Conservation (phyloP, 306 rosid species). For the Quillaja saponaria region DNA sequence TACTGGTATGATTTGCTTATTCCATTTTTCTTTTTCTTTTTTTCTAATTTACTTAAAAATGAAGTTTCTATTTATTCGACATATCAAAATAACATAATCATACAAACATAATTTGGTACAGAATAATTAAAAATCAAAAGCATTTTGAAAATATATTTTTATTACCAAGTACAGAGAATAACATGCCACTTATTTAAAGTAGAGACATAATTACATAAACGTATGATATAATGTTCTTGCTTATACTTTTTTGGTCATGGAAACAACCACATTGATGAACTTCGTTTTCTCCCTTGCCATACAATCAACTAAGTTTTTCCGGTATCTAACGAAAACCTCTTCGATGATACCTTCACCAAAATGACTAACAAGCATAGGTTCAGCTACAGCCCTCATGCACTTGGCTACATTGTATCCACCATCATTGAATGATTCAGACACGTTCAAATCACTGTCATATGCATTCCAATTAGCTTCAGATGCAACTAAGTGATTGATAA, state of each 20-base stretch:
- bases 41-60: too few species aligned
- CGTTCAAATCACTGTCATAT: conserved; percentile 8
- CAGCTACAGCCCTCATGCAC: conserved; percentile 52
- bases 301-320: conserved; percentile 24
- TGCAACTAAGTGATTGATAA: conserved; percentile 21
- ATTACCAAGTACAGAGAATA: too few species aligned
- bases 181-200: too few species aligned
- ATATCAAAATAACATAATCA: too few species aligned
- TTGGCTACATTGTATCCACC: conserved; percentile 36
- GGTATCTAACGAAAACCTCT: conserved; percentile 32
- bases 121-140: too few species aligned
- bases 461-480: conserved; percentile 41
- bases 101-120: too few species aligned
- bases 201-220: too few species aligned
- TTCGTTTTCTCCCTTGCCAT: conserved; percentile 44
- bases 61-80: too few species aligned
- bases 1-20: too few species aligned
- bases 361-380: conserved; percentile 43
- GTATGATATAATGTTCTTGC: too few species aligned
- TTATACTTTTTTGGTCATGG: conserved; percentile 8
- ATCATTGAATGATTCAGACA: not conserved
- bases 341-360: conserved; percentile 54
- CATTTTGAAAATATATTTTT: too few species aligned
- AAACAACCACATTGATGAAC: conserved; percentile 27
- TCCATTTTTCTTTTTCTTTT: too few species aligned